Base-by-base conservation (phyloP, 345 rosid species). In the Gynandropsis gynandra region DNA sequence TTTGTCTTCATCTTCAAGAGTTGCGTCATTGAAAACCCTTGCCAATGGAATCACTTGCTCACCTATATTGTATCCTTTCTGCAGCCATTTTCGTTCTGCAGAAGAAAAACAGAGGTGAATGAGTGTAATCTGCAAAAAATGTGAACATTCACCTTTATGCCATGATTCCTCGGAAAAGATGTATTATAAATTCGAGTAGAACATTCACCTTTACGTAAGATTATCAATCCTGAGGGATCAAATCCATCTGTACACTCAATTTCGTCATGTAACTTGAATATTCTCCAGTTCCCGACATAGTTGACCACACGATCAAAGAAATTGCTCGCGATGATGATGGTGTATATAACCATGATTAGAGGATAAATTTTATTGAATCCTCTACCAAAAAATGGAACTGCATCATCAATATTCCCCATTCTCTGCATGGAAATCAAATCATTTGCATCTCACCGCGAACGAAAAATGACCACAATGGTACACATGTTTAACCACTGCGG, bases 261-360 rank as follows among this genome's bases (percentile, higher is more conserved):
- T 54, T 82, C 89, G 1, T 79, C 72, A 72, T 73, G 87, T 64
- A 80, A 72, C 36, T 72, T 63, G 53, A 77, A 74, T 66, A 77
- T 77, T 72, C 79, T 85, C 89, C 89, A 85, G 72, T 70, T 77
- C 50, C 89, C 95, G 49, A 85, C 76, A 73, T 79, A 85, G 65
- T 71, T 74, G 47, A 82, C 75, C 35, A 85, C 71, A 21, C 80
- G 85, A 59, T 80, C 74, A 62, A 82, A 85, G 63, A 85, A 85
- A 59, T 80, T 82, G 76, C 89, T 72, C 18, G 82, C 87, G 46
- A 85, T 83, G 72, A 85, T 50, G 20, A 82, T 47, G 36, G 95
- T 82, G 68, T 80, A 85, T 29, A 78, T 55, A 72, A 85, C 95
- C 89, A 85, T 85, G 45, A 85, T 70, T 46, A 85, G 87, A 8